Percentiles rank a stretch among this genome's conserved stretches.
phyloP scores from a whole-genome alignment of 441 rosid species.

The Eruca vesicaria region DNA sequence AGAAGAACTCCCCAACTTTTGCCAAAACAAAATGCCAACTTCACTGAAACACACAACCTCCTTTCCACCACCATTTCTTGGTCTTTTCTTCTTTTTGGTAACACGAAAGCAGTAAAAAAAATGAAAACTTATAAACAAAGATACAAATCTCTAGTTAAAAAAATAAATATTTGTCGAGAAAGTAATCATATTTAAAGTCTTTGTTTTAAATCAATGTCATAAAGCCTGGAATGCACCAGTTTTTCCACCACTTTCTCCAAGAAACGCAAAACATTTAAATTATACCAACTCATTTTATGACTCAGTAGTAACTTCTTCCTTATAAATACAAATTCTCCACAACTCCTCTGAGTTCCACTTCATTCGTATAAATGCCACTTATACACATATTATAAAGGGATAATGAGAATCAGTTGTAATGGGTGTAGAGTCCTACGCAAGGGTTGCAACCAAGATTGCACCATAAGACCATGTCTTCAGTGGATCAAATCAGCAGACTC shows the following conservation, averaged over 20 bases:
- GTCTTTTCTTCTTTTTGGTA: conserved; percentile 10
- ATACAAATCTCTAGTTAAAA: neutral
- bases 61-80: conserved; percentile 41
- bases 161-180: neutral
- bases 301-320: conserved; percentile 13
- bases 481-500: conserved; percentile 71
- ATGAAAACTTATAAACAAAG: neutral
- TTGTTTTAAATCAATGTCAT: neutral
- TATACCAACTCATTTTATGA: conserved; percentile 12
- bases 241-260: conserved; percentile 35
- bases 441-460: conserved; percentile 66
- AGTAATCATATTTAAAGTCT: neutral
- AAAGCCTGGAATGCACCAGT: conserved; percentile 14
- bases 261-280: conserved; percentile 32
- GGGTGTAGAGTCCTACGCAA: conserved; percentile 75
- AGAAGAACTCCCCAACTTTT: conserved; percentile 39
- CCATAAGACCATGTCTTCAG: conserved; percentile 63
- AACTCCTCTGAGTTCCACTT: neutral
- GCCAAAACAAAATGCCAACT: conserved; percentile 39
- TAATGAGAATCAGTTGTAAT: conserved; percentile 73
- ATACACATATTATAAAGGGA: neutral
- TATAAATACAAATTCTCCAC: conserved; percentile 4
- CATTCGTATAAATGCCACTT: neutral
- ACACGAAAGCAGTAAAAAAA: neutral
- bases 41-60: conserved; percentile 38